Percentiles rank a stretch among this genome's conserved stretches.
Conservation (phyloP, 139 green algal genomes). For the Eudorina sp. region DNA sequence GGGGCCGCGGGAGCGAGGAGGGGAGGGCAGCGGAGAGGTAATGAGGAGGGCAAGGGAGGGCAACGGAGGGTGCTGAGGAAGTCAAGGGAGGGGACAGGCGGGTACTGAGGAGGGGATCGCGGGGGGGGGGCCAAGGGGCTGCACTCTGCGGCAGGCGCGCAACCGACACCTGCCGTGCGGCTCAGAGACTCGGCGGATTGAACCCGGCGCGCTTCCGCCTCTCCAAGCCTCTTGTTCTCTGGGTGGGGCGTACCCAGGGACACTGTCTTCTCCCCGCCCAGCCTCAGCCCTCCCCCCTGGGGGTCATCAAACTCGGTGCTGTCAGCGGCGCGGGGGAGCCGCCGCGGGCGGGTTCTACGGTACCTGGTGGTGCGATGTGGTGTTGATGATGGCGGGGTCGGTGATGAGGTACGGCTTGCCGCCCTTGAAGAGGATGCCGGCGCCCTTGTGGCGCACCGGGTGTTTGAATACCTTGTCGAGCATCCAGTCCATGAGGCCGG, state of each 20-base stretch:
- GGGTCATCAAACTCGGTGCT: no score
- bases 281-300: no score
- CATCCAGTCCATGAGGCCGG: conserved; percentile 12
- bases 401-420: conserved; percentile 32
- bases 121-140: no score
- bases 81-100: neutral
- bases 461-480: neutral
- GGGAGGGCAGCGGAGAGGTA: neutral
- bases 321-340: no score
- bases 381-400: neutral
- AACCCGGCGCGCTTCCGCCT: no score
- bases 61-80: neutral
- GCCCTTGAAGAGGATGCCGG: conserved; percentile 9
- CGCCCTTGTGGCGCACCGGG: conserved; percentile 26
- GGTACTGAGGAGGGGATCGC: neutral
- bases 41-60: neutral
- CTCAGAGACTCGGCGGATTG: no score
- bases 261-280: no score
- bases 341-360: no score
- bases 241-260: no score
- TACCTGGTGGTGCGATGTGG: conserved; percentile 10
- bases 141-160: no score
- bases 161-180: no score
- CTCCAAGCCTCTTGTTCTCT: no score
- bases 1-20: neutral